phyloP scores from a whole-genome alignment of 495 filamentous ascomycete genomes.

The Durotheca rogersii region DNA sequence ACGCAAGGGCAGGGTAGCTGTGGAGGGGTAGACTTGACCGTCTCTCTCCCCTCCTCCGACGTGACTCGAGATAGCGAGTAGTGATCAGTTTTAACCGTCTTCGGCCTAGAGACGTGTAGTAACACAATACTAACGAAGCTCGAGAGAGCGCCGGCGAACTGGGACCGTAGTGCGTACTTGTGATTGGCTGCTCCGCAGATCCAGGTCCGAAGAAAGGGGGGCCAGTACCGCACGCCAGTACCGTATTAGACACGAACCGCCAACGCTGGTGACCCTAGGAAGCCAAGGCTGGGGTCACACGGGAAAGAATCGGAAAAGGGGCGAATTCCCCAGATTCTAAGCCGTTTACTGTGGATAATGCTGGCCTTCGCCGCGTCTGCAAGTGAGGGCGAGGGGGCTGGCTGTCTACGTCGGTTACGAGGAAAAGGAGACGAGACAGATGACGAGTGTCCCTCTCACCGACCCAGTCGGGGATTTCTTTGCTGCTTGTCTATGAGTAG shows the following conservation, averaged over 20 bases:
- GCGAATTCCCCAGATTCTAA: slow-evolving; percentile 25
- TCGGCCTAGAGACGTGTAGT: slow-evolving; percentile 12
- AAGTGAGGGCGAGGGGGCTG: background rate
- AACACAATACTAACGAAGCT: slow-evolving; percentile 23
- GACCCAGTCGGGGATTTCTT: background rate
- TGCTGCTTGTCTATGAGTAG: slow-evolving; percentile 1
- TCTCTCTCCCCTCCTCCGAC: slow-evolving; percentile 9
- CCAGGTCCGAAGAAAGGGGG: slow-evolving; percentile 24
- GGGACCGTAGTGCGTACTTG: slow-evolving; percentile 8
- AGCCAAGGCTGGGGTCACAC: slow-evolving; percentile 29
- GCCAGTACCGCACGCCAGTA: slow-evolving; percentile 15
- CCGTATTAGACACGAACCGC: slow-evolving; percentile 20
- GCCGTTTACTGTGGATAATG: slow-evolving; percentile 17
- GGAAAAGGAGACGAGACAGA: no score
- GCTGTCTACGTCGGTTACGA: slow-evolving; percentile 2
- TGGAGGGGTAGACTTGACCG: slow-evolving; percentile 5
- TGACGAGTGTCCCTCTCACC: slow-evolving; percentile 10
- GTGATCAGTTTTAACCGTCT: slow-evolving; percentile 21
- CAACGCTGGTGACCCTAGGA: slow-evolving; percentile 24
- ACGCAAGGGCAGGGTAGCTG: background rate
- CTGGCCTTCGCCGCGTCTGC: background rate
- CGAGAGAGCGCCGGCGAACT: slow-evolving; percentile 16
- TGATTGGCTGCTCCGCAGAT: slow-evolving; percentile 36
- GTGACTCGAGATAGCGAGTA: slow-evolving; percentile 27
- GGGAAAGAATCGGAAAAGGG: slow-evolving; percentile 33